Evolutionary conservation across 2,329 filamentous ascomycete genomes (phyloP).

Genomic region (Pyrenochaeta sp.): DNA sequence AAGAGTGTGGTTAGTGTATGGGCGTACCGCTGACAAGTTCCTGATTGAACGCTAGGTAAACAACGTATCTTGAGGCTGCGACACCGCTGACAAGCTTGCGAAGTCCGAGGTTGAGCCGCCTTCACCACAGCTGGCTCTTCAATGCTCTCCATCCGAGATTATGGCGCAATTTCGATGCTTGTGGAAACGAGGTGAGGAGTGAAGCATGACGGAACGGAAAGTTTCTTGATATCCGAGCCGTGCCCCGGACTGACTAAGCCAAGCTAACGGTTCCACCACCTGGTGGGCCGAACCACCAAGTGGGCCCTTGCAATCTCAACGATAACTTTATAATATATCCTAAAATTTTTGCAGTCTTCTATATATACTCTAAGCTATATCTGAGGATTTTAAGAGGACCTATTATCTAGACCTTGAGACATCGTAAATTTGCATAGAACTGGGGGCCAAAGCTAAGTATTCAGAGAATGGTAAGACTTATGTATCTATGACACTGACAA

Average conservation of each 20-base stretch:
- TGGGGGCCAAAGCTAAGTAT: too few species aligned
- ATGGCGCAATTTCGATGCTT: background rate
- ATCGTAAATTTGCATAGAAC: too few species aligned
- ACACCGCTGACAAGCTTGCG: conserved; percentile 46
- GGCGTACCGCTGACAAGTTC: conserved; percentile 41
- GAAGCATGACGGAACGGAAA: conserved; percentile 14
- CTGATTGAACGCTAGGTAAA: conserved; percentile 37
- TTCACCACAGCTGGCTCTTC: conserved; percentile 24
- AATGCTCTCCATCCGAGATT: conserved; percentile 34
- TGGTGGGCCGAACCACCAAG: too few species aligned
- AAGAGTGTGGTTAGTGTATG: background rate
- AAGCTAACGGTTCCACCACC: conserved; percentile 2
- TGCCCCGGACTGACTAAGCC: conserved; percentile 1
- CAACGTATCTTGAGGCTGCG: conserved; percentile 45
- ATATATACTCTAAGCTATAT: too few species aligned
- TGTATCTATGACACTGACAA: too few species aligned
- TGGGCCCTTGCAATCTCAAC: too few species aligned
- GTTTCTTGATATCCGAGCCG: conserved; percentile 5
- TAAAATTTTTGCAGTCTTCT: too few species aligned
- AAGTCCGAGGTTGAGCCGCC: conserved; percentile 24
- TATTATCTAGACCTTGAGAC: too few species aligned
- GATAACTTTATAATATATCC: too few species aligned
- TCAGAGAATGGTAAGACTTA: too few species aligned
- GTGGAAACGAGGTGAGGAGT: background rate
- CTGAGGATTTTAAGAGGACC: too few species aligned